phyloP scores from a whole-genome alignment of 345 rosid genomes.

The Luvunga scandens region DNA sequence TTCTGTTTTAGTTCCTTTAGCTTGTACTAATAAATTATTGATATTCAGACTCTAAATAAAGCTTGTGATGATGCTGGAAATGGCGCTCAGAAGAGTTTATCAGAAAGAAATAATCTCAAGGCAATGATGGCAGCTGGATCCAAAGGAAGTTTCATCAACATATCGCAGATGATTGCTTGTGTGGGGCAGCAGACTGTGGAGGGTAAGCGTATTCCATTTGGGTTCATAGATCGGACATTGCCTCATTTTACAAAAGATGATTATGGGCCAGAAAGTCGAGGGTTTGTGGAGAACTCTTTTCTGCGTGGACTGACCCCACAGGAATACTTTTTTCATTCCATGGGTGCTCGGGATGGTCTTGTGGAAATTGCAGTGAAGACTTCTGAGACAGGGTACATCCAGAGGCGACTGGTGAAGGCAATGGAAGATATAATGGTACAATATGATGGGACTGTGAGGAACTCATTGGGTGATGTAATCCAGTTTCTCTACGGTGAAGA shows the following conservation, averaged over 20 bases:
- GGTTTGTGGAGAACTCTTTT: slow-evolving; percentile 96
- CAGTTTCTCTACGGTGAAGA: slow-evolving; percentile 98
- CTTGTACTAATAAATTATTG: slow-evolving; percentile 7
- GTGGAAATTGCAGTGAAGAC: slow-evolving; percentile 99
- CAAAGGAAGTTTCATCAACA: slow-evolving; percentile 94
- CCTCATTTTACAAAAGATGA: slow-evolving; percentile 97
- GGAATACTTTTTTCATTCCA: slow-evolving; percentile 95
- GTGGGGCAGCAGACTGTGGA: slow-evolving; percentile 98
- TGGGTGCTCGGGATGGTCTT: slow-evolving; percentile 99
- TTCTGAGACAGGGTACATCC: slow-evolving; percentile 96
- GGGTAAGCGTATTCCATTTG: slow-evolving; percentile 93
- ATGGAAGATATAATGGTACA: slow-evolving; percentile 99
- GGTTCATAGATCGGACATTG: slow-evolving; percentile 81
- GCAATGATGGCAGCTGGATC: slow-evolving; percentile 99
- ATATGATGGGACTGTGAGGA: slow-evolving; percentile 95
- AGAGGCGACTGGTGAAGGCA: slow-evolving; percentile 95
- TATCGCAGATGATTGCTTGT: slow-evolving; percentile 97
- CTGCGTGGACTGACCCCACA: slow-evolving; percentile 95
- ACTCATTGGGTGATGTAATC: slow-evolving; percentile 90
- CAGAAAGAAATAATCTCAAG: slow-evolving; percentile 95
- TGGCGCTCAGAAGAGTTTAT: slow-evolving; percentile 84
- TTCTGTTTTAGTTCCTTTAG: not conserved
- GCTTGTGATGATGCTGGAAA: slow-evolving; percentile 99
- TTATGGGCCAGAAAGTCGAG: slow-evolving; percentile 96
- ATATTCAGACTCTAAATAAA: slow-evolving; percentile 68